Evolutionary conservation across 2,329 filamentous ascomycete genomes (phyloP), one percentile per base, ranked within the genome.

Genomic region (Nemania diffusa): DNA sequence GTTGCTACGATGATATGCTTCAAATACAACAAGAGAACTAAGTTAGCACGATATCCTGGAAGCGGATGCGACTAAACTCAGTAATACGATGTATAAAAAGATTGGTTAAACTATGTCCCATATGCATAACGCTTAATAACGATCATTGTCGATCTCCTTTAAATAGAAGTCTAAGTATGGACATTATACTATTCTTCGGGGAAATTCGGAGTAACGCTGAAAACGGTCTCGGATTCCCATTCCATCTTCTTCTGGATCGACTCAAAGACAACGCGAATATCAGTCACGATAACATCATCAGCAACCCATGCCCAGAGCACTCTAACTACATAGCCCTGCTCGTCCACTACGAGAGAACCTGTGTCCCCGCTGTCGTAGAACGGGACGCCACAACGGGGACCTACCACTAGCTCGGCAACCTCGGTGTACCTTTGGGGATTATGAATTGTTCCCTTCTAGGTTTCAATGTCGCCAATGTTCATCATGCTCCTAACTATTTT

Each of bases 261-360:
- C 56, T 58, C 56, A 58, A 58, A 58, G 37, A 58, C 56, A 58
- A 58, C 56, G 37, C 56, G 56, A 48, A 58, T 58, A 48, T 58
- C 56, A 58, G 56, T 58, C 20, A 58, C 40, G 56, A 58, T 46
- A 58, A 58, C 56, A 58, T 58, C 56, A 48, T 58, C 37, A 58
- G 9, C 24, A 26, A 37, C 40, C 40, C 26, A 8, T 58, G 20
- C 56, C 56, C 40, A 58, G 37, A 58, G 56, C 56, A 58, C 46
- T 58, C 56, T 37, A 58, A 58, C 56, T 37, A 58, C 56, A 48
- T 48, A 37, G 22, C 56, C 56, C 42, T 48, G 56, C n/a, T 58
- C 56, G 27, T 58, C 56, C 40, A 58, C 56, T 20, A 58, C 56
- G 42, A 58, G 56, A 48, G 56, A 58, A 58, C 56, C 56, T 20